phyloP scores from a whole-genome alignment of 148 eudicot genomes.

The Simmondsia chinensis region DNA sequence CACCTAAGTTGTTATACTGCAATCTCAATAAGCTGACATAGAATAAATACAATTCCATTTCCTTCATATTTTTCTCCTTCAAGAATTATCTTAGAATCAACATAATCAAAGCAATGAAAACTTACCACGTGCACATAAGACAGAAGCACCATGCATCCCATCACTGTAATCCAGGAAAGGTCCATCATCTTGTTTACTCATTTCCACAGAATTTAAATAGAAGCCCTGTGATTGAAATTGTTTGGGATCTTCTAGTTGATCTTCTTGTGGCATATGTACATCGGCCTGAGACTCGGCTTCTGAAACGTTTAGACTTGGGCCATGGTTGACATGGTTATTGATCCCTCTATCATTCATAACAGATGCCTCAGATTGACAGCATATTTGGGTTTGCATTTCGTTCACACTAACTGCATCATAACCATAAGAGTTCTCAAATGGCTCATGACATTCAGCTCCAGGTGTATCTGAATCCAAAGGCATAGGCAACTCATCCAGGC shows the following conservation, averaged over 20 bases:
- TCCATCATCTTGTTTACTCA: conserved; percentile 15
- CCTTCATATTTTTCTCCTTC: no score
- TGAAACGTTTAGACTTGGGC: neutral
- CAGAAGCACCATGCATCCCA: conserved; percentile 27
- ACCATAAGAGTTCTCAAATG: conserved; percentile 21
- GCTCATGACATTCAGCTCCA: conserved; percentile 9
- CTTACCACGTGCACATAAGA: conserved; percentile 46
- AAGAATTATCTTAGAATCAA: no score
- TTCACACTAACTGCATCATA: conserved; percentile 30
- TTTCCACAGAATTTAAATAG: conserved; percentile 27
- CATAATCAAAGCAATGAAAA: conserved; percentile 6
- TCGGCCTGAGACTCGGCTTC: conserved; percentile 23
- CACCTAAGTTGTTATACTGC: no score
- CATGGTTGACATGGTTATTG: neutral
- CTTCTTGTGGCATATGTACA: conserved; percentile 16
- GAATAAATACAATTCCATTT: no score
- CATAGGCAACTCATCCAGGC: conserved; percentile 18
- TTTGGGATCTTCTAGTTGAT: conserved; percentile 13
- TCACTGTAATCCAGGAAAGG: conserved; percentile 16
- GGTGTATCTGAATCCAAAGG: conserved; percentile 30
- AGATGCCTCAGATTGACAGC: conserved; percentile 53
- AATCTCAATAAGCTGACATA: no score
- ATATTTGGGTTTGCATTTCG: conserved; percentile 22
- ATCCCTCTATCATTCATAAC: conserved; percentile 43
- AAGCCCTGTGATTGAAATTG: conserved; percentile 15